phyloP scores from a whole-genome alignment of 768 basidiomycete species.

The Sarcomyxa edulis region DNA sequence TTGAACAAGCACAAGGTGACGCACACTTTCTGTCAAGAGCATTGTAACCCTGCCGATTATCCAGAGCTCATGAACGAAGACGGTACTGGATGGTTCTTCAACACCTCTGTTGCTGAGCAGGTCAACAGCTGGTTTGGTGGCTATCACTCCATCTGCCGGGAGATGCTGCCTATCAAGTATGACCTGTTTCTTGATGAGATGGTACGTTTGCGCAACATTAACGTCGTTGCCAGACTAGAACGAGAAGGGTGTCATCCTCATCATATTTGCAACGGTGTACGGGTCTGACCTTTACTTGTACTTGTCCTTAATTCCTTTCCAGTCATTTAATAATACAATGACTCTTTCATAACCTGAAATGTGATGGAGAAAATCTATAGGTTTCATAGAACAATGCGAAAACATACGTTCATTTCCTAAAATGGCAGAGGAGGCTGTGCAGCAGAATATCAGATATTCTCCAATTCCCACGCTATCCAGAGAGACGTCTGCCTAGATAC shows the following conservation, averaged over 20 bases:
- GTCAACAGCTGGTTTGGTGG: constrained; percentile 27
- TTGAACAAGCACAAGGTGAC: constrained; percentile 11
- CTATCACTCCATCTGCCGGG: constrained; percentile 23
- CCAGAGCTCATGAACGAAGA: constrained; percentile 14
- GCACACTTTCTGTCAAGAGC: constrained; percentile 12
- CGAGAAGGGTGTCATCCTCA: constrained; percentile 13
- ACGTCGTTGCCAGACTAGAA: constrained; percentile 11
- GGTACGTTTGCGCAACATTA: constrained; percentile 21
- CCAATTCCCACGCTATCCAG: too few species aligned
- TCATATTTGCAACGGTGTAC: too few species aligned
- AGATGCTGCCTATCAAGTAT: constrained; percentile 27
- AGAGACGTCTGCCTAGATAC: too few species aligned
- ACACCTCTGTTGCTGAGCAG: constrained; percentile 30
- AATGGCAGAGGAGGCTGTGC: too few species aligned
- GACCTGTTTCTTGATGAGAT: constrained; percentile 33
- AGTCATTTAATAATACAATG: too few species aligned
- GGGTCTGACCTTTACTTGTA: too few species aligned
- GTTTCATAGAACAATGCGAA: too few species aligned
- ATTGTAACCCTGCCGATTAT: constrained; percentile 13
- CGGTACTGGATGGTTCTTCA: constrained; percentile 18
- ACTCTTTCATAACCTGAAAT: too few species aligned
- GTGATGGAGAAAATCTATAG: too few species aligned
- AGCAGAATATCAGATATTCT: too few species aligned
- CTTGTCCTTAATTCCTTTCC: too few species aligned
- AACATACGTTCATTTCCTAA: too few species aligned